Evolutionary conservation across 2,329 filamentous ascomycete species (phyloP).

Genomic region (Botryotinia narcissicola): DNA sequence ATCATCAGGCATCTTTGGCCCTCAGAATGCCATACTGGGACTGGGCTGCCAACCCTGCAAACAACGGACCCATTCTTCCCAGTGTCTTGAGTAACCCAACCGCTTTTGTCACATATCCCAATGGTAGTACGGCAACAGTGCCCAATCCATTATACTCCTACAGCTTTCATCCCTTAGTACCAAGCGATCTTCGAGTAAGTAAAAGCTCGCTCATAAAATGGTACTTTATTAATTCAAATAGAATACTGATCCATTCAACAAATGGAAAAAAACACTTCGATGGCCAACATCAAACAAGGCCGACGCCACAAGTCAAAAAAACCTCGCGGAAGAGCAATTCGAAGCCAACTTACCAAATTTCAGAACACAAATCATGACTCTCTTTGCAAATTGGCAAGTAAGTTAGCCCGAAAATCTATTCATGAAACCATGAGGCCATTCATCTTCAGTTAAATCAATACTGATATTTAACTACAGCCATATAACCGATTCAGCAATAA

Average conservation of each 20-base stretch:
- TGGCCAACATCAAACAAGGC: conserved; percentile 13
- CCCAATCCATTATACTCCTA: conserved; percentile 61
- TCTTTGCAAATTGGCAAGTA: conserved; percentile 21
- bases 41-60: conserved; percentile 47
- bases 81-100: conserved; percentile 13
- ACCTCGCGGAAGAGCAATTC: conserved; percentile 6
- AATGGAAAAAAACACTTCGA: conserved; percentile 3
- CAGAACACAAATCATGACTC: conserved; percentile 18
- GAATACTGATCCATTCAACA: not conserved
- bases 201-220: not conserved
- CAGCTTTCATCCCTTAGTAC: conserved; percentile 50
- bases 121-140: conserved; percentile 58
- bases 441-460: not conserved
- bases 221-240: conserved; percentile 2
- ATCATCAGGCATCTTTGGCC: conserved; percentile 42
- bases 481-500: conserved; percentile 21
- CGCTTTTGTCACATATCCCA: conserved; percentile 18
- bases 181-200: conserved; percentile 13
- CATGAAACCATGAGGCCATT: not conserved
- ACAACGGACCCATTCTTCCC: conserved; percentile 42
- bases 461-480: not conserved
- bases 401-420: not conserved
- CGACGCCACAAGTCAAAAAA: conserved; percentile 13
- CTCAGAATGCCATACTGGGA: conserved; percentile 49
- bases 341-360: conserved; percentile 18